Evolutionary conservation across 345 rosid genomes (phyloP).

Genomic region (Linum trigynum): DNA sequence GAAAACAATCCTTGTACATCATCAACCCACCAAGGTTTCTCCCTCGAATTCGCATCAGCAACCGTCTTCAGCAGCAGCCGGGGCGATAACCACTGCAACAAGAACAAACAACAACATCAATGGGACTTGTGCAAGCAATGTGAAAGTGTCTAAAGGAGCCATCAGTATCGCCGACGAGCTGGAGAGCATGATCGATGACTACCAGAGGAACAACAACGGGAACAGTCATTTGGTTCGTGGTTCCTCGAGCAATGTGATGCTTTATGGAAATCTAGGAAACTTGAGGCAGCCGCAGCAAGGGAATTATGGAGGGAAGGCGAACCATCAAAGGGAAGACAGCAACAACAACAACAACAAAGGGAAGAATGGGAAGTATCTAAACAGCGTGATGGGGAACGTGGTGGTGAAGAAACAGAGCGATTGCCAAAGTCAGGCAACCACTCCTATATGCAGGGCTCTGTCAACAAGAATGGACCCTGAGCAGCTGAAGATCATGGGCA

Average conservation of each 20-base stretch:
- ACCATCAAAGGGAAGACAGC: slow-evolving; percentile 9
- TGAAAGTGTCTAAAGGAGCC: slow-evolving; percentile 29
- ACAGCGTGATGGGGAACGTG: slow-evolving; percentile 42
- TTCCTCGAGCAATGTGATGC: slow-evolving; percentile 77
- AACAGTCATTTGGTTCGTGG: slow-evolving; percentile 53
- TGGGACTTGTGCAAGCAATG: neutral
- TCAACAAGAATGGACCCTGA: slow-evolving; percentile 97
- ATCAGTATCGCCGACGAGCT: slow-evolving; percentile 77
- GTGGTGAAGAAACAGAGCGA: slow-evolving; percentile 22
- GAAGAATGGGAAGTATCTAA: slow-evolving; percentile 7
- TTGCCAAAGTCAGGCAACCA: slow-evolving; percentile 15
- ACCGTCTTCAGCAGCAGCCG: neutral
- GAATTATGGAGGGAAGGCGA: slow-evolving; percentile 10
- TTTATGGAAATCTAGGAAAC: slow-evolving; percentile 67
- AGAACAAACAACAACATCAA: neutral
- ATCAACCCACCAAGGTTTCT: slow-evolving; percentile 20
- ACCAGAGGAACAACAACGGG: slow-evolving; percentile 44
- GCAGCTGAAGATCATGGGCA: slow-evolving; percentile 84
- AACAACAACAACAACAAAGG: too few species aligned
- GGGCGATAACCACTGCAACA: slow-evolving; percentile 11
- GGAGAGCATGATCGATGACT: slow-evolving; percentile 64
- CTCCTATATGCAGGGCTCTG: slow-evolving; percentile 66
- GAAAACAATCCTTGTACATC: neutral
- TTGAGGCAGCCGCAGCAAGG: slow-evolving; percentile 52
- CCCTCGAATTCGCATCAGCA: slow-evolving; percentile 9